Conservation (phyloP, 805 yeast species). For the Scheffersomyces ergatensis region DNA sequence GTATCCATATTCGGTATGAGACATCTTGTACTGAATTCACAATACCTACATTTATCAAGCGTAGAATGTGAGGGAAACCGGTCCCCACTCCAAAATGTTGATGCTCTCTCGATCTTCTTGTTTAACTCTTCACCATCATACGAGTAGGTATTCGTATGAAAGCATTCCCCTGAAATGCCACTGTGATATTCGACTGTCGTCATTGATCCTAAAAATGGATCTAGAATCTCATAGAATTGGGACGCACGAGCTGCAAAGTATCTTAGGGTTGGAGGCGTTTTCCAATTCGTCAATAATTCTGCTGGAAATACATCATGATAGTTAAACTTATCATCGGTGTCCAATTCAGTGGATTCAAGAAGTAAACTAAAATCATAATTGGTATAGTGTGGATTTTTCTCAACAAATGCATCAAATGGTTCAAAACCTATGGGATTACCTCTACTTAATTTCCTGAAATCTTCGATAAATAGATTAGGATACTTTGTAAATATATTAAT, state of each 20-base stretch:
- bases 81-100: slow-evolving; percentile 59
- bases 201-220: slow-evolving; percentile 27
- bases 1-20: slow-evolving; percentile 16
- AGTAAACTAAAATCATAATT: slow-evolving; percentile 5
- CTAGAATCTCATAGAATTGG: slow-evolving; percentile 40
- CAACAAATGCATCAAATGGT: slow-evolving; percentile 31
- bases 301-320: slow-evolving; percentile 14
- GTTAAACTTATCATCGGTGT: slow-evolving; percentile 7
- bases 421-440: slow-evolving; percentile 45
- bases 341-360: slow-evolving; percentile 5
- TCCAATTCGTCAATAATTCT: slow-evolving; percentile 45
- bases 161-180: slow-evolving; percentile 27
- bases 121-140: slow-evolving; percentile 32
- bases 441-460: slow-evolving; percentile 41
- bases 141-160: slow-evolving; percentile 37
- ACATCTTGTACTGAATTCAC: slow-evolving; percentile 46
- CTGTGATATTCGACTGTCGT: slow-evolving; percentile 55
- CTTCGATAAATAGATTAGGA: slow-evolving; percentile 34
- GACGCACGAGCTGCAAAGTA: slow-evolving; percentile 55
- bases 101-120: slow-evolving; percentile 26
- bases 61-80: slow-evolving; percentile 46
- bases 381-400: neutral
- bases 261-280: slow-evolving; percentile 51
- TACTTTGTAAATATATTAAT: slow-evolving; percentile 37
- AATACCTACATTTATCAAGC: slow-evolving; percentile 46